Base-by-base conservation (phyloP, 73 alveolate genomes). In the Durusdinium trenchii region DNA sequence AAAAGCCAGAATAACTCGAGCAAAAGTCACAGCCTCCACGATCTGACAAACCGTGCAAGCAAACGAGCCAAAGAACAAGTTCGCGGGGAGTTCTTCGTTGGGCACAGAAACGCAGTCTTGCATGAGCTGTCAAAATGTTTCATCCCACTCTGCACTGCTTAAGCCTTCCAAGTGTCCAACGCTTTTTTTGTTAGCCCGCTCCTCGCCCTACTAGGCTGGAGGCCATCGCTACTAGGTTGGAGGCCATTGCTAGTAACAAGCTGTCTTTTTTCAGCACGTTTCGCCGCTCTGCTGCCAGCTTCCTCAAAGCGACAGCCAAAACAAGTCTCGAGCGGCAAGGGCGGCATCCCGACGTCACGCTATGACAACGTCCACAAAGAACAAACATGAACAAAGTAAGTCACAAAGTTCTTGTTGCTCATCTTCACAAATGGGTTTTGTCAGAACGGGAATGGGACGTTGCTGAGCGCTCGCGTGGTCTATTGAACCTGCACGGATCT, bases 291-390 rank as follows among this genome's bases (percentile, higher is more conserved):
- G 45, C 10, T 84, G 73, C 94, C 36, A 67, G 50, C 91, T 81
- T 81, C 42, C 91, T 81, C 91, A 64, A 50, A 83, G 67, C 75
- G 94, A 84, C 94, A 84, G 76, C 94, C 94, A 38, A 51, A 84
- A 84, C 94, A 48, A 79, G 61, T 42, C 60, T 2, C 23, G 40
- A n/a, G 54, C 94, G 94, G 94, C 94, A 5, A 78, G 42, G 18
- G 91, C 91, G 91, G 91, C 91, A 84, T 84, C 75, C 94, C 94
- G 94, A 84, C 90, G 86, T 81, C 91, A 67, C 91, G 69, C 91
- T 67, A 67, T 48, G 90, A 79, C 46, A 79, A 79, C 90, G n/a
- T 79, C 90, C n/a, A 28, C 90, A 38, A 38, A 57, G 69, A 0
- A 43, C 87, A 76, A 61, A 36, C 9, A 14, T 36, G 23, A 76